A percentile compares a stretch with the other conserved stretches of the same genome.
phyloP scores from a whole-genome alignment of 768 basidiomycete species.

The Suillus fuscotomentosus region DNA sequence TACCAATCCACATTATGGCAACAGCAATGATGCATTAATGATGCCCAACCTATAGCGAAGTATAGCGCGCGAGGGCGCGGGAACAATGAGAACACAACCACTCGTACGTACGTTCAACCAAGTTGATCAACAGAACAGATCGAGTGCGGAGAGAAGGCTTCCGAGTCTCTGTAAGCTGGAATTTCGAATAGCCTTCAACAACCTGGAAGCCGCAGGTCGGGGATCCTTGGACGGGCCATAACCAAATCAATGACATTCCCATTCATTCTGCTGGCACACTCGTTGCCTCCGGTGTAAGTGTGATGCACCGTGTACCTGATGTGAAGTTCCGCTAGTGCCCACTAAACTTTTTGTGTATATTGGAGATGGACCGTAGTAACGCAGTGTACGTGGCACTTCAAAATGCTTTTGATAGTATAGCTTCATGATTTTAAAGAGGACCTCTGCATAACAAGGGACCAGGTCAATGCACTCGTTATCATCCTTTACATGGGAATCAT shows the following conservation, averaged over 20 bases:
- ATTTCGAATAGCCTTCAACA: conserved; percentile 35
- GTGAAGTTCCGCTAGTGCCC: not conserved
- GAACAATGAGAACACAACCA: no score
- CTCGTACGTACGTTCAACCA: no score
- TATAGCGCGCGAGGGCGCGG: no score
- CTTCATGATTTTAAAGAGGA: conserved; percentile 63
- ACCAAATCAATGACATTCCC: no score
- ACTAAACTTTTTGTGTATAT: not conserved
- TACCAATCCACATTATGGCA: not conserved
- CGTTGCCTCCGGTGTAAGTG: conserved; percentile 24
- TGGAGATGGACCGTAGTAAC: conserved; percentile 68
- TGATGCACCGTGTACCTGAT: not conserved
- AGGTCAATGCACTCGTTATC: conserved; percentile 67
- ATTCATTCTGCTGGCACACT: no score
- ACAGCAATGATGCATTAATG: not conserved
- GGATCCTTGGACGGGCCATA: no score
- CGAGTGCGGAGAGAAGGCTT: conserved; percentile 44
- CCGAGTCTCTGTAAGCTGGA: conserved; percentile 38
- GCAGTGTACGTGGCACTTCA: conserved; percentile 41
- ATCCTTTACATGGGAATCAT: conserved; percentile 55
- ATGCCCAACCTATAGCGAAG: no score
- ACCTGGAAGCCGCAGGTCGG: no score
- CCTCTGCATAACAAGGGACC: conserved; percentile 53
- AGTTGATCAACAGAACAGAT: conserved; percentile 21
- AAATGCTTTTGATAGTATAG: not conserved